Base-by-base conservation (phyloP, 208 protist species). In the Balamuthia mandrillaris region DNA sequence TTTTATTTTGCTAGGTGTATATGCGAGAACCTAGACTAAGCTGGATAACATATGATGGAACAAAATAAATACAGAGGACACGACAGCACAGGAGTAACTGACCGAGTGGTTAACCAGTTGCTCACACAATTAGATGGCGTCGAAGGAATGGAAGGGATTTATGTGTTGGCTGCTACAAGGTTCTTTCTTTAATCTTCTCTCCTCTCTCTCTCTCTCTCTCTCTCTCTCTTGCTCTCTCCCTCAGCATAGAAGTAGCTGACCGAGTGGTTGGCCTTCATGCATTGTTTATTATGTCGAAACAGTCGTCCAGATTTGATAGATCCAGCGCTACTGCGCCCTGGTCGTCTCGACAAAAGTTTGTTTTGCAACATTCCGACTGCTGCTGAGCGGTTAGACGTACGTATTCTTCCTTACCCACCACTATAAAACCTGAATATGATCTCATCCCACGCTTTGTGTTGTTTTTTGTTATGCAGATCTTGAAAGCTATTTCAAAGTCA, bases 41-140 rank as follows among this genome's bases (percentile, higher is more conserved):
- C n/a, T 29, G 60, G 12, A 33, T 9, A 10, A n/a, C 10, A 16
- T 68, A 12, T 39, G 12, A 21, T 85, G 41, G 18, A 21, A 42
- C 47, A 16, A 5, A 9, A 37, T 33, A 65, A 42, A n/a, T 47
- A 24, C 49, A 85, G 91, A 58, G 90, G 91, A 12, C 78, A 92
- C 54, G 92, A 94, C 81, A 86, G 37, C 49, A 92, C 92, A 0
- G 94, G 93, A 33, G 93, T 95, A 4, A 94, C 92, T 0, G 94
- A 95, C 81, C 66, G 93, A 12, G 91, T 95, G n/a, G 93, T 95
- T 21, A 95, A 95, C 81, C 92, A 94, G 77, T 88, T 95, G 6
- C 82, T 95, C 0, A 95, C 91, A 7, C 60, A 93, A 52, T 84
- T 95, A 7, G 92, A 95, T 61, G 93, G 94, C 68, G 91, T 95